Percentiles rank a stretch among this genome's conserved stretches.
Evolutionary conservation across 768 basidiomycete species (phyloP).

Genomic region (Suillus americanus): DNA sequence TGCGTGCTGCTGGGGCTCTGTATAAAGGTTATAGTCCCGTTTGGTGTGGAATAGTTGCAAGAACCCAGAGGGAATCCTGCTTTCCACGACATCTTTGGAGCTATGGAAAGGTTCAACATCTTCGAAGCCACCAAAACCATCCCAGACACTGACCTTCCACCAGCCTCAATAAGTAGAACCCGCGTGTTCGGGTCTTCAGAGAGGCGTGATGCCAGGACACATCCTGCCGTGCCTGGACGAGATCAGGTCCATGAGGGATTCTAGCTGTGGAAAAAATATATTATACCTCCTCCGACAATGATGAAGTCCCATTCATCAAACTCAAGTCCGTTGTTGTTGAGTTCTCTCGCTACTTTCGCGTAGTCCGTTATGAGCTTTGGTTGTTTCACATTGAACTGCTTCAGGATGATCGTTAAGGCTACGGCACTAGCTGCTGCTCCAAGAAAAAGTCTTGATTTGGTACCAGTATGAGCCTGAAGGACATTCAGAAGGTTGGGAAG

Average conservation of each 20-base stretch:
- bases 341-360: slow-evolving; percentile 10
- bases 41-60: slow-evolving; percentile 41
- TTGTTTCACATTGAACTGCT: background rate
- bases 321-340: background rate
- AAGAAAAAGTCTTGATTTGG: background rate
- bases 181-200: slow-evolving; percentile 34
- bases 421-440: slow-evolving; percentile 6
- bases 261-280: background rate
- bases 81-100: slow-evolving; percentile 40
- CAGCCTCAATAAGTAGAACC: slow-evolving; percentile 40
- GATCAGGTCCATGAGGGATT: background rate
- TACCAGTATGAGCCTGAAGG: background rate
- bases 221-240: slow-evolving; percentile 40
- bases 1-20: slow-evolving; percentile 54
- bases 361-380: slow-evolving; percentile 13
- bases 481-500: slow-evolving; percentile 1
- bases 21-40: slow-evolving; percentile 54
- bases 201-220: slow-evolving; percentile 43
- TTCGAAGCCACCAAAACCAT: background rate
- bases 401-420: slow-evolving; percentile 9
- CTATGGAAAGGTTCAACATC: slow-evolving; percentile 27
- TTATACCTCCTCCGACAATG: slow-evolving; percentile 53
- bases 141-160: slow-evolving; percentile 43
- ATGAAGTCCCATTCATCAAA: slow-evolving; percentile 47
- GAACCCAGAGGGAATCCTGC: slow-evolving; percentile 46